Percentiles rank a stretch among this genome's conserved stretches.
These are phyloP conservation scores for Tetrahymena malaccensis DNA, from an alignment of 73 alveolate genomes.

Conservation along the genomic window DNA sequence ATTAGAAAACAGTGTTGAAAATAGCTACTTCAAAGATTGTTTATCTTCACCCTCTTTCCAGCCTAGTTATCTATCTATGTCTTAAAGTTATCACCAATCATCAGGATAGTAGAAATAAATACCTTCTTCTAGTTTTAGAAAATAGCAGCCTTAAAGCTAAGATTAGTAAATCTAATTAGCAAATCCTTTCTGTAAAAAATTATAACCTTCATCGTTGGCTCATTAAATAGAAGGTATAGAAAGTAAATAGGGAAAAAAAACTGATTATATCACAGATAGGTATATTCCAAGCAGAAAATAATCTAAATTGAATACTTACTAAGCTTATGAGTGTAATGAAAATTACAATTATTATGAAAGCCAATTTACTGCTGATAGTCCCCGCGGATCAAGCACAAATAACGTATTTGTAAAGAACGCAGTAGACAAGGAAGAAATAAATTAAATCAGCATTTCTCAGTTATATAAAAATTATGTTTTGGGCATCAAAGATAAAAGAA, in stretches of 20 bases:
- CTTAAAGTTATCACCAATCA: not conserved
- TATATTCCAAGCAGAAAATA: not conserved
- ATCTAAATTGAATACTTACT: not conserved
- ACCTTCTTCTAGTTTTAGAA: not conserved
- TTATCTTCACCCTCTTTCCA: not conserved
- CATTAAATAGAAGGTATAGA: not conserved
- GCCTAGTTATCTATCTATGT: not conserved
- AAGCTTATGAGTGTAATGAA: not conserved
- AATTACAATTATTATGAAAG: not conserved
- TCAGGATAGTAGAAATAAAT: not conserved
- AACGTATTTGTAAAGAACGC: not conserved
- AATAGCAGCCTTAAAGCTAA: not conserved
- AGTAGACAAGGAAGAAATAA: not conserved
- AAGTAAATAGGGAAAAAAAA: not conserved
- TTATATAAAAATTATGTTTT: not conserved
- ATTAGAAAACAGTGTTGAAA: not conserved
- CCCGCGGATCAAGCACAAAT: not conserved
- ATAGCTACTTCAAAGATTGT: not conserved
- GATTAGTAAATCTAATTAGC: not conserved
- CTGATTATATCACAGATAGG: not conserved
- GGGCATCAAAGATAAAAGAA: not conserved
- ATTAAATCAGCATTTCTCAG: not conserved
- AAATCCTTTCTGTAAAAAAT: not conserved
- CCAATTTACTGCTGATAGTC: not conserved
- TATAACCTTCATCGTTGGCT: not conserved